Conservation (phyloP, 768 basidiomycete species). For the Mrakia blollopis region DNA sequence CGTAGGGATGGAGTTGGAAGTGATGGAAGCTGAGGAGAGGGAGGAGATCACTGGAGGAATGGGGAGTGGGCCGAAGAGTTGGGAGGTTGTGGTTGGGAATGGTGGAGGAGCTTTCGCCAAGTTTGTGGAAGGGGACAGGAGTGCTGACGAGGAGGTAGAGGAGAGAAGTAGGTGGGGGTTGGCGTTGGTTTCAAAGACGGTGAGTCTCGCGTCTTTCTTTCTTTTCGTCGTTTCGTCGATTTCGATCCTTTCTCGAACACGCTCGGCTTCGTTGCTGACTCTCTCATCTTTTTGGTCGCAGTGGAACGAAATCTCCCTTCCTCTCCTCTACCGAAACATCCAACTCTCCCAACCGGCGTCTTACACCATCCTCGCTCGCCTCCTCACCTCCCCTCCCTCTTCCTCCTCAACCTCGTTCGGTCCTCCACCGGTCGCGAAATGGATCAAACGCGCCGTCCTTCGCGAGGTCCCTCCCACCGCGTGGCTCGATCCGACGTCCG, state of each 20-base stretch:
- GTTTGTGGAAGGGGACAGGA: background rate
- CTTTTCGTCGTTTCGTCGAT: background rate
- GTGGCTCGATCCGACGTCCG: background rate
- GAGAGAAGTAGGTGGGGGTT: conserved; percentile 15
- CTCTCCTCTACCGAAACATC: conserved; percentile 18
- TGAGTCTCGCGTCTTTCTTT: background rate
- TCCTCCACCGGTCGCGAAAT: conserved; percentile 5
- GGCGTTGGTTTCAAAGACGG: conserved; percentile 14
- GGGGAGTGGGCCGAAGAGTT: background rate
- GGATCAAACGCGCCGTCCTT: conserved; percentile 25
- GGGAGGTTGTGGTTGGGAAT: background rate
- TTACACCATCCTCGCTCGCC: conserved; percentile 6
- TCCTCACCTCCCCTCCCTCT: background rate
- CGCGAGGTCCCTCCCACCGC: conserved; percentile 3
- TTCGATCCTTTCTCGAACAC: background rate
- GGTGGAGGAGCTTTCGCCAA: background rate
- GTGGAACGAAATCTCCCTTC: conserved; percentile 18
- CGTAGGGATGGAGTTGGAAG: background rate
- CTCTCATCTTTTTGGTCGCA: background rate
- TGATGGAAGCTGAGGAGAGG: background rate
- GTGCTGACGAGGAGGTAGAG: background rate
- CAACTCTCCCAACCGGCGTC: background rate
- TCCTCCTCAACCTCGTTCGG: background rate
- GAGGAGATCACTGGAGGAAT: no score
- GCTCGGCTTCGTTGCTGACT: background rate